phyloP scores from a whole-genome alignment of 352 stramenopile species.

The Globisporangium radiosum region DNA sequence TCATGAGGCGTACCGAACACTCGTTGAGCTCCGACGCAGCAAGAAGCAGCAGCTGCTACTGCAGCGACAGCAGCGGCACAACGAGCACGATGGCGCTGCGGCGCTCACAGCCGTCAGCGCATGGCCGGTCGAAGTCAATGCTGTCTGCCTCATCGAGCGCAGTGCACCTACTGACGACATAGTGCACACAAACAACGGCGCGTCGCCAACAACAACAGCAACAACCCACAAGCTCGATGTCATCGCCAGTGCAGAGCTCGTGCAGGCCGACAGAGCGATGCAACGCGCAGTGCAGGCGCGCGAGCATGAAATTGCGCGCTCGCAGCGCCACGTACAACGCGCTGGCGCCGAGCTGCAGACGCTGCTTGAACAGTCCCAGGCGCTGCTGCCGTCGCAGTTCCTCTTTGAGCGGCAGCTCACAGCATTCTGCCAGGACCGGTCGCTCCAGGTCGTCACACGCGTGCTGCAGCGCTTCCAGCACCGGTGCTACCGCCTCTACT shows the following conservation, averaged over 20 bases:
- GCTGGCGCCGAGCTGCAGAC: slow-evolving; percentile 19
- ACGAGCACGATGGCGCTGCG: not conserved
- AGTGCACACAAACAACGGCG: not conserved
- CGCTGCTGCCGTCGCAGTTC: slow-evolving; percentile 39
- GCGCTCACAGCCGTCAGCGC: not conserved
- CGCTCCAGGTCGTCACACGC: slow-evolving; percentile 31
- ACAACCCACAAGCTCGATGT: not conserved
- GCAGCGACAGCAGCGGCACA: not conserved
- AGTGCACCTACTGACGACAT: no score
- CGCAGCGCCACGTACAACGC: slow-evolving; percentile 11
- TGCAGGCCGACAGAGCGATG: slow-evolving; percentile 14
- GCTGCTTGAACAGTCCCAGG: slow-evolving; percentile 25
- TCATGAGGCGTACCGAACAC: slow-evolving; percentile 35
- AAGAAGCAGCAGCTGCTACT: slow-evolving; percentile 11
- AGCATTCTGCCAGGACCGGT: slow-evolving; percentile 29
- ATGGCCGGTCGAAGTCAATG: no score
- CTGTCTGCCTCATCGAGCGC: no score
- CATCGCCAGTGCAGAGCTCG: not conserved
- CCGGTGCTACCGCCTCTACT: slow-evolving; percentile 47
- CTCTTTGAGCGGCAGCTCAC: slow-evolving; percentile 55
- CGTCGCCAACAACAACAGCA: not conserved
- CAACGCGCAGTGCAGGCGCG: slow-evolving; percentile 15
- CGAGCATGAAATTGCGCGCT: slow-evolving; percentile 18
- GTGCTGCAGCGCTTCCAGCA: slow-evolving; percentile 43
- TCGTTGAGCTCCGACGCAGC: slow-evolving; percentile 24